Evolutionary conservation across 2,329 filamentous ascomycete genomes (phyloP), one percentile per base, ranked within the genome.

Genomic region (Parastagonospora nodorum): DNA sequence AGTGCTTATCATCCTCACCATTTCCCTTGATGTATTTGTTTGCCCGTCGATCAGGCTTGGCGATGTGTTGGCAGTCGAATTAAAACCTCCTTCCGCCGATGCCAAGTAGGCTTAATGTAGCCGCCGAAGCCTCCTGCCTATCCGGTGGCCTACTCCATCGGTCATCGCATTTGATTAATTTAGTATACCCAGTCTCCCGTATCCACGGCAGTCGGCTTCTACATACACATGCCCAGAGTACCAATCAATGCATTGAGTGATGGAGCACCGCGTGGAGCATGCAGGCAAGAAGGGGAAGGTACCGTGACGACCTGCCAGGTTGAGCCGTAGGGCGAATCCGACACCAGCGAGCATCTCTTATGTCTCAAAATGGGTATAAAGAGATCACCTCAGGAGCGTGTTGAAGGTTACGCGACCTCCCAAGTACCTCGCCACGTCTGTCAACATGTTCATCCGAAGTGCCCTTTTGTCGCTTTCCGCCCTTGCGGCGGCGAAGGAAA

Each of bases 51-150:
- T 27, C n/a, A 30, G 31, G 2, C 11, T 24, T n/a, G 32, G 28
- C 16, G 19, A 37, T 37, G 15, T 19, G 15, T 16, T 14, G 8
- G 8, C 12, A 37, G 35, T 16, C 35, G 35, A 37, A 37, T 37
- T 39, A 31, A 31, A 39, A 33, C 35, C 36, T 39, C 28, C 19
- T 48, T 48, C 47, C 51, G 50, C 50, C 29, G n/a, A 15, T 44
- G 58, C 66, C 68, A 69, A 72, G 67, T 51, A 41, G 47, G 55
- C 50, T 58, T 60, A 45, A n/a, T n/a, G n/a, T n/a, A n/a, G n/a
- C n/a, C n/a, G 57, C 59, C 66, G 52, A 55, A 53, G 56, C 63
- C 68, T 66, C 68, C 69, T 72, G 66, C 69, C 69, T 60, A 54
- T 61, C 66, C 43, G 37, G 66, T 60, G 50, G 15, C 43, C 43